Evolutionary conservation across 208 protist species (phyloP), one percentile per base, ranked within the genome.

Genomic region (Leishmania mexicana): DNA sequence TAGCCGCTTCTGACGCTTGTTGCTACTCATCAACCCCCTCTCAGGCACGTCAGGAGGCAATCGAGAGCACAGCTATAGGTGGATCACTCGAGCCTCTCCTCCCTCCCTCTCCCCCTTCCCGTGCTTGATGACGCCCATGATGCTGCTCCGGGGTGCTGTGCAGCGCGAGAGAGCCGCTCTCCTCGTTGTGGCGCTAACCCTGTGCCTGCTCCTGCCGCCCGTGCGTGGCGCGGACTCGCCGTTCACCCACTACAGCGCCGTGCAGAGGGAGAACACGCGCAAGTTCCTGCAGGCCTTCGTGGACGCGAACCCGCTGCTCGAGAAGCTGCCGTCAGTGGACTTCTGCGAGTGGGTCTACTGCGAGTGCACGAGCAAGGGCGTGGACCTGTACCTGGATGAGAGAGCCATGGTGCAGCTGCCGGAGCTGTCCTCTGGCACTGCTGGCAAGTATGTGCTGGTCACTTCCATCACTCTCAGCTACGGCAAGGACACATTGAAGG

Each of bases 311-410:
- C 49, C 65, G 8, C 62, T 24, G 15, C 58, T 73, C 2, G 51
- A 62, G 42, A 58, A 21, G 13, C 49, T 75, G 47, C 68, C 45
- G 65, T 45, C 31, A 21, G 42, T 19, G 64, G 77, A 80, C 72
- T 86, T 79, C 75, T 86, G 78, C 47, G 65, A 38, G 38, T 86
- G 83, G 78, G 24, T 24, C 31, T 54, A 74, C 47, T 40, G n/a
- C 21, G 40, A 42, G 40, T 80, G 71, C 75, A 57, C 67, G 40
- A 74, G 35, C 10, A 70, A 80, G 17, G 77, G 58, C 6, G 47
- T 80, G 65, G n/a, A 67, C 6, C 19, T 80, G 65, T 47, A 65
- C 35, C 75, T 84, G 67, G 35, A 51, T 13, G 70, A 76, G 53
- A 70, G 38, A 3, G 19, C 54, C 19, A 17, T 76, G 40, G 75